These are phyloP conservation scores for Phycomyces nitens DNA, from an alignment of 192 early-diverging fungal species.

Conservation along the genomic window DNA sequence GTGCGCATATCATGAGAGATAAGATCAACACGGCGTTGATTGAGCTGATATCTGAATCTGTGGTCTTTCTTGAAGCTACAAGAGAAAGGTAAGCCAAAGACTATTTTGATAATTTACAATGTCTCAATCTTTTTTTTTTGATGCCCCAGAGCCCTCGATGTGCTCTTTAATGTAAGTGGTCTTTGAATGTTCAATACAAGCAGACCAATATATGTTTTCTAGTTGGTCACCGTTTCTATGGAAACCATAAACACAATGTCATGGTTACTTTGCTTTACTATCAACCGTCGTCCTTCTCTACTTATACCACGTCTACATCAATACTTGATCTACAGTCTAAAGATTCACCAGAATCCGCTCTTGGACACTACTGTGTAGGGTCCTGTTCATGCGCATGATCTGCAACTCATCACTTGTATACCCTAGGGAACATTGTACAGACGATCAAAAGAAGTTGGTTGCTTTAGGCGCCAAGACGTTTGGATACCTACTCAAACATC, in stretches of 20 bases:
- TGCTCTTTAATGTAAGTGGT: conserved; percentile 6
- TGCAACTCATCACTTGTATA: not conserved
- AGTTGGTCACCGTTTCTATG: conserved; percentile 5
- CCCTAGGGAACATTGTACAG: not conserved
- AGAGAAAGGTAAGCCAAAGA: conserved; percentile 10
- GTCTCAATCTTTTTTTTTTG: no score
- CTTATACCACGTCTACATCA: conserved; percentile 10
- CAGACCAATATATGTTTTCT: not conserved
- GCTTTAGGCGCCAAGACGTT: no score
- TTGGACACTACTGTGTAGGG: conserved; percentile 4
- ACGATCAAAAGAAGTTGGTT: no score
- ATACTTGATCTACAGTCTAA: not conserved
- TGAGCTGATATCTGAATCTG: conserved; percentile 11
- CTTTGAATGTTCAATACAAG: no score
- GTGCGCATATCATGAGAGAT: not conserved
- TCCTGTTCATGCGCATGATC: not conserved
- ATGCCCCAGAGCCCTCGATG: not conserved
- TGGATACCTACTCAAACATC: no score
- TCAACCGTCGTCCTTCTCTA: conserved; percentile 3
- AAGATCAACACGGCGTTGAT: conserved; percentile 9
- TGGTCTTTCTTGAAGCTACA: conserved; percentile 12
- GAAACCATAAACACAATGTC: not conserved
- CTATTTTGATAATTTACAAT: no score
- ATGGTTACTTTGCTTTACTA: conserved; percentile 15
- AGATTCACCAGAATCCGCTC: not conserved